A percentile compares a stretch with the other conserved stretches of the same genome.
These are phyloP conservation scores for Akanthomyces dipterigenus DNA, from an alignment of 2,329 filamentous ascomycete genomes.

Conservation along the genomic window DNA sequence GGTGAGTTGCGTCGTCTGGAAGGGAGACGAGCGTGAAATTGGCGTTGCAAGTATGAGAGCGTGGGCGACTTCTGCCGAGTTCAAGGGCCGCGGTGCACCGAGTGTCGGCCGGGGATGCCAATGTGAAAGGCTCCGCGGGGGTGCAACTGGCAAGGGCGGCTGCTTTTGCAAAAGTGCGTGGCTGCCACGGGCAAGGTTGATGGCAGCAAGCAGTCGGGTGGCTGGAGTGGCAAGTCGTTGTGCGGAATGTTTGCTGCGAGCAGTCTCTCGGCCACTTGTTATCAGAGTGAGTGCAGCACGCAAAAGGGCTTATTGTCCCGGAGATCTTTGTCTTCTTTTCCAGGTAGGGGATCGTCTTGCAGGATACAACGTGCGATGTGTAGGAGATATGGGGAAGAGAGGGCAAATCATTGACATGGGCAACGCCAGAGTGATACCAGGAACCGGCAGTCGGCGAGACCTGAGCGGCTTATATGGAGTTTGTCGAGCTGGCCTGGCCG, in stretches of 20 bases:
- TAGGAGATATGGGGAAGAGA: background rate
- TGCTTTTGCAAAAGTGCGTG: background rate
- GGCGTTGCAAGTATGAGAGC: background rate
- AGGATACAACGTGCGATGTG: background rate
- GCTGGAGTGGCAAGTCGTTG: background rate
- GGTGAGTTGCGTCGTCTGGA: background rate
- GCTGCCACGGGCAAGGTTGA: background rate
- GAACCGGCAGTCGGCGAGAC: conserved; percentile 8
- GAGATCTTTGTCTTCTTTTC: background rate
- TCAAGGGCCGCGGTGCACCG: background rate
- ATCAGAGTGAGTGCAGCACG: background rate
- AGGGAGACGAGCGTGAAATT: background rate
- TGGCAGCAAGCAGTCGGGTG: background rate
- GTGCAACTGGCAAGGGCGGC: background rate
- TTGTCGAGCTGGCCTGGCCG: background rate
- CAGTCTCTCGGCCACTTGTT: background rate
- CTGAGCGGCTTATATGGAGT: conserved; percentile 7
- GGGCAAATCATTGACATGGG: background rate
- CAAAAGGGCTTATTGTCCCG: background rate
- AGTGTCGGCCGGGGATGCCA: background rate
- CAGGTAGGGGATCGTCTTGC: background rate
- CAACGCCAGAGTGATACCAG: background rate
- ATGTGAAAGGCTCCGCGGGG: conserved; percentile 5
- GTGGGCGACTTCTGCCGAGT: background rate
- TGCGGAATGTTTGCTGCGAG: background rate